Evolutionary conservation across 305 asterid species (phyloP).

Genomic region (Fraxinus baroniana): DNA sequence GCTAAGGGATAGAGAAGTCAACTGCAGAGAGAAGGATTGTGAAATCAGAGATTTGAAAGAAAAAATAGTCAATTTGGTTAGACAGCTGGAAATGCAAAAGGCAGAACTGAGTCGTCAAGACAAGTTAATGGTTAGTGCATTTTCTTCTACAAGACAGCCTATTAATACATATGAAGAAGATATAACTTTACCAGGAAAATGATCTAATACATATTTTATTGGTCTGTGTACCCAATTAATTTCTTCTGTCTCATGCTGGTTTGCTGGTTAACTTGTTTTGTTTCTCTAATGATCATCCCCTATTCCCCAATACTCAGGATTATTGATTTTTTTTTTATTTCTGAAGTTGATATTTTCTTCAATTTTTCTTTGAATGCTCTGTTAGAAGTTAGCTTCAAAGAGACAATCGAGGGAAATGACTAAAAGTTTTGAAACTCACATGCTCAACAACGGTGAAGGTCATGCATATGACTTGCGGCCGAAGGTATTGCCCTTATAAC

Average conservation of each 20-base stretch:
- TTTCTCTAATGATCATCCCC: neutral
- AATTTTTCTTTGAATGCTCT: constrained; percentile 4
- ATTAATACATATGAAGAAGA: neutral
- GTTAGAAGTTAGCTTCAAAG: constrained; percentile 55
- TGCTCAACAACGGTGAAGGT: constrained; percentile 37
- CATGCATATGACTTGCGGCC: constrained; percentile 73
- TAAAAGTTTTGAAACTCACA: constrained; percentile 22
- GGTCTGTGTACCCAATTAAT: neutral
- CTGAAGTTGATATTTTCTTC: neutral
- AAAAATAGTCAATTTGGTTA: constrained; percentile 66
- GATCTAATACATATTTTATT: neutral
- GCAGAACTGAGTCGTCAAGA: constrained; percentile 63
- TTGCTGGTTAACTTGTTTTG: neutral
- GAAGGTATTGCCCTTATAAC: constrained; percentile 43
- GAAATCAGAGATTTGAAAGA: constrained; percentile 86
- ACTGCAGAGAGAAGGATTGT: constrained; percentile 82
- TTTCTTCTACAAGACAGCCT: neutral
- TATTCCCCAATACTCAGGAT: neutral
- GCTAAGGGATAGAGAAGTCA: constrained; percentile 76
- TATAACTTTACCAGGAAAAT: neutral
- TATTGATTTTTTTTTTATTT: neutral
- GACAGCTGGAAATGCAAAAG: constrained; percentile 64
- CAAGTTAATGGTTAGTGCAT: constrained; percentile 58
- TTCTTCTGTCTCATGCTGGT: neutral
- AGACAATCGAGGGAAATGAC: constrained; percentile 43